phyloP scores from a whole-genome alignment of 768 basidiomycete species.

The Boletus rufocinnamomeus region DNA sequence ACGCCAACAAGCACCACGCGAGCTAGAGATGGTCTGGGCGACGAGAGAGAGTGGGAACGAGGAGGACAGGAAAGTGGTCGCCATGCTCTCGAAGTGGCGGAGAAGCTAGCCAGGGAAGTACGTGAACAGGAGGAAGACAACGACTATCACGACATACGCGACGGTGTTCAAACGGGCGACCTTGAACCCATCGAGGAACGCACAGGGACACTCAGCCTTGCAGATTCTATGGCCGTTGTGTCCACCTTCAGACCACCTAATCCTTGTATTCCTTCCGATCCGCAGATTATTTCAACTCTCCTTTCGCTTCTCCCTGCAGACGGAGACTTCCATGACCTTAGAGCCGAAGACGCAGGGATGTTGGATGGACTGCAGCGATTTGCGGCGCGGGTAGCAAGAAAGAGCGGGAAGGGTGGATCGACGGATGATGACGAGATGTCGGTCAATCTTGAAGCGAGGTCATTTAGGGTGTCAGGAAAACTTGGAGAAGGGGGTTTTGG shows the following conservation, averaged over 20 bases:
- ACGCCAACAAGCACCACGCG: constrained; percentile 47
- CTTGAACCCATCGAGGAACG: constrained; percentile 52
- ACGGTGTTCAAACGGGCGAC: constrained; percentile 7
- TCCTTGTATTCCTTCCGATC: constrained; percentile 86
- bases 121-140: constrained; percentile 29
- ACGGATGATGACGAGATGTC: constrained; percentile 44
- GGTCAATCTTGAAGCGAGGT: constrained; percentile 61
- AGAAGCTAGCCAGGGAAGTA: constrained; percentile 55
- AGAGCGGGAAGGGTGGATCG: constrained; percentile 37
- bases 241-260: constrained; percentile 75
- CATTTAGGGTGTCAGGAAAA: constrained; percentile 78
- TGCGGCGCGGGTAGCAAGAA: constrained; percentile 46
- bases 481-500: constrained; percentile 98
- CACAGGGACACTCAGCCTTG: constrained; percentile 64
- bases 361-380: constrained; percentile 76
- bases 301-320: constrained; percentile 66
- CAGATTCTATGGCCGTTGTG: constrained; percentile 60
- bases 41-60: constrained; percentile 22
- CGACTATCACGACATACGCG: constrained; percentile 9
- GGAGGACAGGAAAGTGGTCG: constrained; percentile 36
- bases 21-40: constrained; percentile 40
- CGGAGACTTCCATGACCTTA: constrained; percentile 60
- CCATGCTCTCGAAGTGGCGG: constrained; percentile 56
- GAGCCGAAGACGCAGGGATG: constrained; percentile 52
- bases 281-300: constrained; percentile 59